A percentile compares a stretch with the other conserved stretches of the same genome.
Conservation (phyloP, 2,329 filamentous ascomycete genomes). For the Tolypocladium paradoxum region DNA sequence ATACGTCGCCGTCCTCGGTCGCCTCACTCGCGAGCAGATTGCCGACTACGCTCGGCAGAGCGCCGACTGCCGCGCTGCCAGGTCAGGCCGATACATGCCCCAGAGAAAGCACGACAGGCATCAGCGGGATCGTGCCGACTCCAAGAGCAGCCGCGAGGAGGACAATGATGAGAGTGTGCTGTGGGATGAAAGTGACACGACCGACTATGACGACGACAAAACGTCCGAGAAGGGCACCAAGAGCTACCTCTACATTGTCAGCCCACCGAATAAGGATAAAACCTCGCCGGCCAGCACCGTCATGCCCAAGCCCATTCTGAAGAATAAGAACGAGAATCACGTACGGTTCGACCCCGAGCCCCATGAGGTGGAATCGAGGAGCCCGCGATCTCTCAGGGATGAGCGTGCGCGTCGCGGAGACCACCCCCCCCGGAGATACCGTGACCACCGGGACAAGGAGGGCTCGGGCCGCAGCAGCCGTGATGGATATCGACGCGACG, state of each 20-base stretch:
- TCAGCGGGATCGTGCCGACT: slow-evolving; percentile 14
- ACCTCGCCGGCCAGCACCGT: slow-evolving; percentile 24
- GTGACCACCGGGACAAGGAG: slow-evolving; percentile 17
- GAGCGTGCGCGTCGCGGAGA: slow-evolving; percentile 18
- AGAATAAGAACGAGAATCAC: slow-evolving; percentile 48
- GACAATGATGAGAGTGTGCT: slow-evolving; percentile 19
- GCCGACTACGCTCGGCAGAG: slow-evolving; percentile 38
- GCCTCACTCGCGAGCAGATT: slow-evolving; percentile 41
- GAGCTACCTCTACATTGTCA: slow-evolving; percentile 26
- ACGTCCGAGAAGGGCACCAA: slow-evolving; percentile 18
- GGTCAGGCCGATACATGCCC: slow-evolving; percentile 11
- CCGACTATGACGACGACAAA: slow-evolving; percentile 23
- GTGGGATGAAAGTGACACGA: slow-evolving; percentile 19
- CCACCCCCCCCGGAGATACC: slow-evolving; percentile 9
- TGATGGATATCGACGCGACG: slow-evolving; percentile 15
- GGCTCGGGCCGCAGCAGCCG: slow-evolving; percentile 6
- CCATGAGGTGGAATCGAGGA: slow-evolving; percentile 28
- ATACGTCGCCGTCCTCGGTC: slow-evolving; percentile 50
- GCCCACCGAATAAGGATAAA: slow-evolving; percentile 20
- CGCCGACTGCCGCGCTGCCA: slow-evolving; percentile 32
- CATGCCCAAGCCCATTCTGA: slow-evolving; percentile 47
- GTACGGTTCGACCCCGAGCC: slow-evolving; percentile 42
- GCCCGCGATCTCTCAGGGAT: slow-evolving; percentile 17
- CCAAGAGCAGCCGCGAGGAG: slow-evolving; percentile 22
- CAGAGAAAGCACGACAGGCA: slow-evolving; percentile 5